Conservation (phyloP, 495 filamentous ascomycete genomes). For the Penicillium mononematosum region DNA sequence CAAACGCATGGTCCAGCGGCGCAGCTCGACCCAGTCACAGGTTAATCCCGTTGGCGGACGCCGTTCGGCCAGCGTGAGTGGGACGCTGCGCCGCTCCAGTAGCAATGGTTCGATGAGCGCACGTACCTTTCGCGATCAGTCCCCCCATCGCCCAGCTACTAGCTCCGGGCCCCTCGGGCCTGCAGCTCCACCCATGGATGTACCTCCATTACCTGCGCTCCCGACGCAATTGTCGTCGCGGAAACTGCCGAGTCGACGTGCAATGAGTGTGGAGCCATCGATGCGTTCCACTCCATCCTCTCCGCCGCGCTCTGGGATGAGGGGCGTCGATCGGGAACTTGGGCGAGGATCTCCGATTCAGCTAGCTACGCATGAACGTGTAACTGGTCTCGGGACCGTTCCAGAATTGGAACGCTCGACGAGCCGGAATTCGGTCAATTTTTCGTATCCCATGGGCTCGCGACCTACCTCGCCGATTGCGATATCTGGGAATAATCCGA, state of each 20-base stretch:
- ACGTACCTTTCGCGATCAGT: conserved; percentile 73
- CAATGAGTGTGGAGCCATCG: conserved; percentile 55
- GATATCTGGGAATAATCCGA: conserved; percentile 19
- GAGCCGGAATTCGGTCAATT: conserved; percentile 74
- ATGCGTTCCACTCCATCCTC: conserved; percentile 50
- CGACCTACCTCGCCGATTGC: conserved; percentile 44
- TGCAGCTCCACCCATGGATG: conserved; percentile 35
- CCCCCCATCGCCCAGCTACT: conserved; percentile 55
- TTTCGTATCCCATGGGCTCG: conserved; percentile 73
- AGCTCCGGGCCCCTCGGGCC: conserved; percentile 37
- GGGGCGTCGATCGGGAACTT: conserved; percentile 46
- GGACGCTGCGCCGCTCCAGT: conserved; percentile 55
- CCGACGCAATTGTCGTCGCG: conserved; percentile 50
- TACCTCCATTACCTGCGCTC: conserved; percentile 73
- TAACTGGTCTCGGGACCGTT: conserved; percentile 36
- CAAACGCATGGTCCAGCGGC: conserved; percentile 75
- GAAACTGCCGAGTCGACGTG: conserved; percentile 39
- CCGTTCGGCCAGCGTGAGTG: conserved; percentile 38
- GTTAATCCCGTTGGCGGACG: conserved; percentile 47
- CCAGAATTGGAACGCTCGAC: conserved; percentile 54
- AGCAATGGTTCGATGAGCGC: conserved; percentile 84
- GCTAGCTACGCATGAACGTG: conserved; percentile 21
- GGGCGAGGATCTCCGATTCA: conserved; percentile 21
- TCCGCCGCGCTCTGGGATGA: conserved; percentile 39
- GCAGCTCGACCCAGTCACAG: conserved; percentile 66